Evolutionary conservation across 305 asterid species (phyloP).

Genomic region (Fraxinus velutina): DNA sequence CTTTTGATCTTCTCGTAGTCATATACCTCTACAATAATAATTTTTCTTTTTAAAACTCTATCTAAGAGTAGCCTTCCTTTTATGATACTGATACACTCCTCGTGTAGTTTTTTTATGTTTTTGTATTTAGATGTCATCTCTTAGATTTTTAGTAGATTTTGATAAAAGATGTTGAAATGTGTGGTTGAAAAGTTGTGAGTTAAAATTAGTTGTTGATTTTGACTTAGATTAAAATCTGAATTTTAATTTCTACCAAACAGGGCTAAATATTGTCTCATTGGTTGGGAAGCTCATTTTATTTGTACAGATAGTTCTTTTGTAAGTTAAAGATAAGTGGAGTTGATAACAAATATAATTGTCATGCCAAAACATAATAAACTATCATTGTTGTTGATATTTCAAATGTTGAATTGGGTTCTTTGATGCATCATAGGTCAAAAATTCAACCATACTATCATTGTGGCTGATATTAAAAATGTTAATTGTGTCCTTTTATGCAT

Average conservation of each 20-base stretch:
- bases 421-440: slow-evolving; percentile 50
- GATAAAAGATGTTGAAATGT: no score
- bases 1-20: not conserved
- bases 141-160: not conserved
- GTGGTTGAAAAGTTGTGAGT: no score
- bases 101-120: not conserved
- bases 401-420: not conserved
- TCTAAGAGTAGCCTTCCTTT: not conserved
- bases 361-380: not conserved
- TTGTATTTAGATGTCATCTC: not conserved
- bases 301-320: not conserved
- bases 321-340: not conserved
- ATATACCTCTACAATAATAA: not conserved
- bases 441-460: not conserved
- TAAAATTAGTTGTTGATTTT: no score
- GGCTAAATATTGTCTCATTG: not conserved
- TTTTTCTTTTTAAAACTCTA: not conserved
- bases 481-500: slow-evolving; percentile 11
- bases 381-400: not conserved
- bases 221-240: no score
- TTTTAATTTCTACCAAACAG: no score
- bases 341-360: not conserved
- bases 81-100: not conserved
- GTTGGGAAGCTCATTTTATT: not conserved
- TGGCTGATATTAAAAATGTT: not conserved